These are phyloP conservation scores for Coprinellus aureogranulatus DNA, from an alignment of 768 basidiomycete species.

Conservation along the genomic window DNA sequence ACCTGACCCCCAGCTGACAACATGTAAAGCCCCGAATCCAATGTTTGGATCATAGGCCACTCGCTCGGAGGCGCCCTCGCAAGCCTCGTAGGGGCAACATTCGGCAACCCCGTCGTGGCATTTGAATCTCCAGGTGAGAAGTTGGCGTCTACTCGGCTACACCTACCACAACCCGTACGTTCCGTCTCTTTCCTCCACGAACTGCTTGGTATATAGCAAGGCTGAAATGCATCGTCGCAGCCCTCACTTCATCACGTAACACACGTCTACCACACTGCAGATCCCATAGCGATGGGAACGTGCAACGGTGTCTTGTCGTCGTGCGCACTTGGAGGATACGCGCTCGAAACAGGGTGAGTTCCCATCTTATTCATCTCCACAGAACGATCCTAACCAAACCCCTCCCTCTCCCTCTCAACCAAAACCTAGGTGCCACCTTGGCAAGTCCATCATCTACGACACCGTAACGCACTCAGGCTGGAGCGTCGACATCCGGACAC, in stretches of 20 bases:
- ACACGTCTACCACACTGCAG: constrained; percentile 91
- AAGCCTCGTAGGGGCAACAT: constrained; percentile 81
- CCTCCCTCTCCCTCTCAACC: no score
- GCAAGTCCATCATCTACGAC: constrained; percentile 85
- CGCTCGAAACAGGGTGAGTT: constrained; percentile 70
- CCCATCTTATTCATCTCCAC: no score
- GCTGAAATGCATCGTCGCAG: no score
- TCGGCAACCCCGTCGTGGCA: constrained; percentile 82
- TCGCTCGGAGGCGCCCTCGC: constrained; percentile 74
- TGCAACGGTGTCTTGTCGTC: constrained; percentile 79
- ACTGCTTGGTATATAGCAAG: no score
- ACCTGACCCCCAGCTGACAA: neutral
- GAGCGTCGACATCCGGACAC: constrained; percentile 78
- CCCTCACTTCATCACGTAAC: constrained; percentile 78
- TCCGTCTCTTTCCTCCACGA: neutral
- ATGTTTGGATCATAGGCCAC: constrained; percentile 85
- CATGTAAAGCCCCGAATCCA: constrained; percentile 59
- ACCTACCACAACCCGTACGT: constrained; percentile 80
- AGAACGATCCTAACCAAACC: no score
- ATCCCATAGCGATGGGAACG: constrained; percentile 89
- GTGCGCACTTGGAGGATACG: constrained; percentile 87
- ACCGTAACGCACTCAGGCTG: constrained; percentile 85
- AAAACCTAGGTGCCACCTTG: constrained; percentile 79
- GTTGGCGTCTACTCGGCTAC: constrained; percentile 74
- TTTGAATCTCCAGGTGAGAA: constrained; percentile 90